A percentile compares a stretch with the other conserved stretches of the same genome.
phyloP scores from a whole-genome alignment of 192 early-diverging fungal genomes.

The Dispira parvispora region DNA sequence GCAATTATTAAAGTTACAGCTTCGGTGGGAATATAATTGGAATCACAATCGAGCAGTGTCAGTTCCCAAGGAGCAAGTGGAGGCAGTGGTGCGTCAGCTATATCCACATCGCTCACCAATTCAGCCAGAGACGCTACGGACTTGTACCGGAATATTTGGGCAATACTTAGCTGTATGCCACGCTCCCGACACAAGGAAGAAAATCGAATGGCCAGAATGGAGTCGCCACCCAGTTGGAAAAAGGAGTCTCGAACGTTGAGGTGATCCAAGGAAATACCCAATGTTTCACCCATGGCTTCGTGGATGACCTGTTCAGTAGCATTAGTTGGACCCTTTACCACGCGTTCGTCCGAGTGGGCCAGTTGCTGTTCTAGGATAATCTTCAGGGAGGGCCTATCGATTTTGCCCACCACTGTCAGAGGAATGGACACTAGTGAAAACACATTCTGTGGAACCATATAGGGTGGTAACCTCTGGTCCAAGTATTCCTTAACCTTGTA shows the following conservation, averaged over 20 bases:
- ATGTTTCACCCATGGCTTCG: not conserved
- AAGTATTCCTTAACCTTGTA: not conserved
- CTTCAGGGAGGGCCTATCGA: not conserved
- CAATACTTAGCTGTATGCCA: not conserved
- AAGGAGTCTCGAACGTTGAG: not conserved
- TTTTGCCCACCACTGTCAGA: not conserved
- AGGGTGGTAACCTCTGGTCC: not conserved
- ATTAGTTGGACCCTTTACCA: not conserved
- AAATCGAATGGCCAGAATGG: not conserved
- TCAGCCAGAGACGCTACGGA: too few relatives aligned
- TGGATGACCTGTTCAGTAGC: not conserved
- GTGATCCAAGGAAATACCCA: not conserved
- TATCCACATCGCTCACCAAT: too few relatives aligned
- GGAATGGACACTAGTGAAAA: not conserved
- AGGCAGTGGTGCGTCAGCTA: too few relatives aligned
- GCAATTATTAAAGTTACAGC: too few relatives aligned
- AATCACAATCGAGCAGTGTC: too few relatives aligned
- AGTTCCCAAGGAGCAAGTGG: too few relatives aligned
- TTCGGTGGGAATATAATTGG: too few relatives aligned
- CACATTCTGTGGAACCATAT: not conserved
- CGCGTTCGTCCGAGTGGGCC: not conserved
- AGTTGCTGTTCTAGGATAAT: not conserved
- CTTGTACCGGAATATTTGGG: not conserved
- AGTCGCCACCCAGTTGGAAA: constrained; percentile 1
- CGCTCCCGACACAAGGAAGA: not conserved